A percentile compares a stretch with the other conserved stretches of the same genome.
These are phyloP conservation scores for Elasticomyces elasticus DNA, from an alignment of 495 filamentous ascomycete species.

Conservation along the genomic window DNA sequence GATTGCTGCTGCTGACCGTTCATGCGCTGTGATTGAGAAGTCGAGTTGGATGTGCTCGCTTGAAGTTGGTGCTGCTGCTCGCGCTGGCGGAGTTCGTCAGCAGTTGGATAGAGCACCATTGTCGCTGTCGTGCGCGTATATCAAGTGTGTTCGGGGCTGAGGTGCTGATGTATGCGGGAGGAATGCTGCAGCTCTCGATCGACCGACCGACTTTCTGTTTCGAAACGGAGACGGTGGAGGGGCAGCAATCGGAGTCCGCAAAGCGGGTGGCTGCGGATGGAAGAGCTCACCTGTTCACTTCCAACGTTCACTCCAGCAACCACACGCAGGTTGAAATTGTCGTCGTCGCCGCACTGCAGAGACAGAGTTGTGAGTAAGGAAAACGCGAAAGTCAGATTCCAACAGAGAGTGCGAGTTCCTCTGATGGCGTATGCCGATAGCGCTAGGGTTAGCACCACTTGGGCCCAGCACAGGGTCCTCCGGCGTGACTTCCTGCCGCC, in stretches of 20 bases:
- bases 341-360: too few species aligned
- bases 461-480: background rate
- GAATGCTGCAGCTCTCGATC: background rate
- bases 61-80: constrained; percentile 1
- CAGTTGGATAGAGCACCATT: constrained; percentile 11
- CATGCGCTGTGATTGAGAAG: background rate
- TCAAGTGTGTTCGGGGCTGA: background rate
- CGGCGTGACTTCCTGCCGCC: background rate
- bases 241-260: background rate
- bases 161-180: background rate
- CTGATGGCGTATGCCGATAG: too few species aligned
- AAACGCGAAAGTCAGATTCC: too few species aligned
- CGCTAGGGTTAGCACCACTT: too few species aligned
- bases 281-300: background rate
- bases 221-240: background rate
- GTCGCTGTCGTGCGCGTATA: background rate
- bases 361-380: too few species aligned
- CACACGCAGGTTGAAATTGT: too few species aligned
- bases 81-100: constrained; percentile 11
- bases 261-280: constrained; percentile 1
- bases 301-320: too few species aligned
- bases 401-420: too few species aligned
- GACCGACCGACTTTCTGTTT: background rate
- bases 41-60: background rate
- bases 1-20: background rate